Percentiles rank a stretch among this genome's conserved stretches.
phyloP scores from a whole-genome alignment of 2,329 filamentous ascomycete genomes.

The Emmonsiellopsis sp. region DNA sequence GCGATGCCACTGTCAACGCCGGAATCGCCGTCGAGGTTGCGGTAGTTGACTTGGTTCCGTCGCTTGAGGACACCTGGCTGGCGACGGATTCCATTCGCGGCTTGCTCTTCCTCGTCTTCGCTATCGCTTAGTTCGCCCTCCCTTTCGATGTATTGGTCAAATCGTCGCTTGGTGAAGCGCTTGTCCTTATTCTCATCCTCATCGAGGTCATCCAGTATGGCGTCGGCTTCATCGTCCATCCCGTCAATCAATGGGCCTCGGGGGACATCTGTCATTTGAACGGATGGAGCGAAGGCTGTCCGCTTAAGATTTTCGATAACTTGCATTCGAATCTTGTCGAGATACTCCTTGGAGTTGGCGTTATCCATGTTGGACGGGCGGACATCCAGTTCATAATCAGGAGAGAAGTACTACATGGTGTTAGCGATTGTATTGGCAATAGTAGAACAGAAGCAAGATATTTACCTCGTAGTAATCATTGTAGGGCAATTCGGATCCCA shows the following conservation, averaged over 20 bases:
- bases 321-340: constrained; percentile 57
- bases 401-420: constrained; percentile 51
- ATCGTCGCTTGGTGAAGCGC: constrained; percentile 69
- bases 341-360: constrained; percentile 57
- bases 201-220: constrained; percentile 59
- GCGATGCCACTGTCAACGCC: constrained; percentile 44
- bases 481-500: constrained; percentile 76
- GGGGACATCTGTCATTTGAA: constrained; percentile 56
- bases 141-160: constrained; percentile 67
- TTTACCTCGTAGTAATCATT: constrained; percentile 83
- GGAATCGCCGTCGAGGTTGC: constrained; percentile 48
- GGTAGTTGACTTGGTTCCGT: constrained; percentile 53
- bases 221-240: constrained; percentile 57
- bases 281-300: constrained; percentile 53
- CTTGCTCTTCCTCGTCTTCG: constrained; percentile 71
- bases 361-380: constrained; percentile 65
- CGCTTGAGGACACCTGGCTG: constrained; percentile 41
- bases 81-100: constrained; percentile 59
- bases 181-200: constrained; percentile 79
- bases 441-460: not conserved
- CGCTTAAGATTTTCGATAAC: constrained; percentile 59
- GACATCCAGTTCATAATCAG: constrained; percentile 61
- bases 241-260: constrained; percentile 43
- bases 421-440: constrained; percentile 15
- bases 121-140: constrained; percentile 79